These are phyloP conservation scores for Schrenkiella parvula DNA, from an alignment of 345 rosid species.

Conservation along the genomic window DNA sequence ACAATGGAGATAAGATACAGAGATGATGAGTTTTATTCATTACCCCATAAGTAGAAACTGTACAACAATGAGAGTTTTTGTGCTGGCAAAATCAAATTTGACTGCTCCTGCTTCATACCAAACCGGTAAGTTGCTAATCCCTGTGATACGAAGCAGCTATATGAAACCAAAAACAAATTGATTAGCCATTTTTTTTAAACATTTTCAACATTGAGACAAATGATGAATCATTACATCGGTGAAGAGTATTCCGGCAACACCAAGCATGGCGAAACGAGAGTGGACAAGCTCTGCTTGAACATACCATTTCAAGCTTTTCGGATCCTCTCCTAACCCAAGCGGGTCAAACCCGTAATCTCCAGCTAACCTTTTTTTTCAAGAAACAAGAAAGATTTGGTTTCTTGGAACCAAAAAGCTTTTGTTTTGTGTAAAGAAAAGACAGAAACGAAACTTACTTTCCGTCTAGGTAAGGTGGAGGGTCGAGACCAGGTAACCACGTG, in stretches of 20 bases:
- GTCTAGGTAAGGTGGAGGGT: slow-evolving; percentile 81
- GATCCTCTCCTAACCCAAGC: slow-evolving; percentile 89
- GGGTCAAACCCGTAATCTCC: slow-evolving; percentile 97
- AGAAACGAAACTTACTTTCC: slow-evolving; percentile 58
- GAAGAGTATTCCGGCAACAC: slow-evolving; percentile 87
- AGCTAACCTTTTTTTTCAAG: slow-evolving; percentile 43
- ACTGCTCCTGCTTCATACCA: slow-evolving; percentile 96
- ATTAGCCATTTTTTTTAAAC: not conserved
- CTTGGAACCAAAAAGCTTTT: not conserved
- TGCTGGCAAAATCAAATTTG: slow-evolving; percentile 67
- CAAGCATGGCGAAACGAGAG: slow-evolving; percentile 90
- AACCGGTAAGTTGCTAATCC: slow-evolving; percentile 65
- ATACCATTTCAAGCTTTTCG: slow-evolving; percentile 86
- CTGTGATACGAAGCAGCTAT: slow-evolving; percentile 78
- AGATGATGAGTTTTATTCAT: not conserved
- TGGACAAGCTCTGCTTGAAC: slow-evolving; percentile 96
- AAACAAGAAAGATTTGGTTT: not conserved
- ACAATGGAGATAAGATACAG: not conserved
- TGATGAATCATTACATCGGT: slow-evolving; percentile 53
- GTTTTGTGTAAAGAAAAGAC: not conserved
- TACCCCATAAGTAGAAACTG: slow-evolving; percentile 93
- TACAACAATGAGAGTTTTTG: slow-evolving; percentile 60
- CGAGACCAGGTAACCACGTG: slow-evolving; percentile 94
- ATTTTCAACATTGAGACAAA: not conserved
- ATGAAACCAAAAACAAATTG: slow-evolving; percentile 7